phyloP scores from a whole-genome alignment of 805 yeast species.

The Wickerhamiella spandovensis region DNA sequence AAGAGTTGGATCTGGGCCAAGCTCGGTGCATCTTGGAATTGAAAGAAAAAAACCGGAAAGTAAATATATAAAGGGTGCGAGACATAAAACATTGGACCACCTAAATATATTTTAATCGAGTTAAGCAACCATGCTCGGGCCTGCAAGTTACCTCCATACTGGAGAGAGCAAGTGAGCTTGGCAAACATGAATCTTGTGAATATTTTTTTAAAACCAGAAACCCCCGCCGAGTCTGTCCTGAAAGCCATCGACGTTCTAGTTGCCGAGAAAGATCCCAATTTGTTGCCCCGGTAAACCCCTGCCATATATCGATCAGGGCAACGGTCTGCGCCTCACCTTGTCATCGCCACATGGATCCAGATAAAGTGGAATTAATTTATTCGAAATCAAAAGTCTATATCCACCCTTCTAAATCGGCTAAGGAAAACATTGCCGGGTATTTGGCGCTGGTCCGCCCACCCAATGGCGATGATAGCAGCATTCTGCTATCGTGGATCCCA shows the following conservation, averaged over 20 bases:
- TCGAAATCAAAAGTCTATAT: slow-evolving; percentile 46
- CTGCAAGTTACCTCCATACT: too few species aligned
- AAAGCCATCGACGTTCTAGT: too few species aligned
- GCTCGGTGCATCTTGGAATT: too few species aligned
- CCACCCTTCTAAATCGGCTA: slow-evolving; percentile 63
- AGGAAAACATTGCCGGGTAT: slow-evolving; percentile 72
- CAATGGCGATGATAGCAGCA: slow-evolving; percentile 34
- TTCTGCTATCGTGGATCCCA: slow-evolving; percentile 57
- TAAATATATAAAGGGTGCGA: too few species aligned
- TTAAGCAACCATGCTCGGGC: too few species aligned
- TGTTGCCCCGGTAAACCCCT: background rate
- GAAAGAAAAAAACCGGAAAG: background rate
- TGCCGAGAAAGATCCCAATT: background rate
- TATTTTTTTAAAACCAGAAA: too few species aligned
- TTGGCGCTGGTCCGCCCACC: slow-evolving; percentile 49
- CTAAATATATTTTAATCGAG: too few species aligned
- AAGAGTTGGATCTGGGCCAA: too few species aligned
- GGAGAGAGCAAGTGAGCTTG: too few species aligned
- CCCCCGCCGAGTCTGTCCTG: too few species aligned
- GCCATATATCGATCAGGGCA: background rate
- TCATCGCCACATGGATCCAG: slow-evolving; percentile 1
- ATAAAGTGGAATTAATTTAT: slow-evolving; percentile 24
- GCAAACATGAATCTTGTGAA: too few species aligned
- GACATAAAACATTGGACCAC: too few species aligned
- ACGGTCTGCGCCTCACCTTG: slow-evolving; percentile 4